Evolutionary conservation across 306 rosid species (phyloP).

Genomic region (Gillenia trifoliata): DNA sequence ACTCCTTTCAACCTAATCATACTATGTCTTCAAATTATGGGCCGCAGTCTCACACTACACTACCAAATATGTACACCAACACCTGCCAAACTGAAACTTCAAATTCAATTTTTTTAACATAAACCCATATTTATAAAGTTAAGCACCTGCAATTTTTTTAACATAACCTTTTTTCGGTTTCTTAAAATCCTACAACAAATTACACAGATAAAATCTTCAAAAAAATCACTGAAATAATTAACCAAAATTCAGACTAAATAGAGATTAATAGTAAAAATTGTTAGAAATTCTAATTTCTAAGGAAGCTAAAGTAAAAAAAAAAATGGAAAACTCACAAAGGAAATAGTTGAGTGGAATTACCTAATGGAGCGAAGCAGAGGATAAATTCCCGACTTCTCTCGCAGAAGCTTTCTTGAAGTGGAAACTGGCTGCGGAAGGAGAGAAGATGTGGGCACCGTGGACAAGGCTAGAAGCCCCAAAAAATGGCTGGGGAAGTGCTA

Average conservation of each 20-base stretch:
- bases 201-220: neutral
- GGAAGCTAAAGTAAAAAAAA: neutral
- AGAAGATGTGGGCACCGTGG: neutral
- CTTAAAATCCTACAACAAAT: neutral
- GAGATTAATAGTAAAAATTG: neutral
- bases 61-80: neutral
- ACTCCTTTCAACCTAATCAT: constrained; percentile 15
- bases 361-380: neutral
- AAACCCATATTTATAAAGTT: neutral
- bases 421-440: neutral
- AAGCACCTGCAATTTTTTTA: neutral
- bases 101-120: neutral
- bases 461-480: neutral
- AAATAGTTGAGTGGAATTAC: neutral
- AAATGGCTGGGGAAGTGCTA: constrained; percentile 1
- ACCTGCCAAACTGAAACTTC: constrained; percentile 1
- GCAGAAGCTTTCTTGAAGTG: neutral
- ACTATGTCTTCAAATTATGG: neutral
- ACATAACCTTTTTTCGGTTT: neutral
- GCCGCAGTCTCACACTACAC: neutral
- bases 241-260: neutral
- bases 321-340: neutral
- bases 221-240: neutral
- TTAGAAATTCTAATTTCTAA: neutral
- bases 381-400: neutral